Evolutionary conservation across 1,284 basidiomycete species (phyloP), one percentile per base, ranked within the genome.

Genomic region (Apiotrichum laibachii): DNA sequence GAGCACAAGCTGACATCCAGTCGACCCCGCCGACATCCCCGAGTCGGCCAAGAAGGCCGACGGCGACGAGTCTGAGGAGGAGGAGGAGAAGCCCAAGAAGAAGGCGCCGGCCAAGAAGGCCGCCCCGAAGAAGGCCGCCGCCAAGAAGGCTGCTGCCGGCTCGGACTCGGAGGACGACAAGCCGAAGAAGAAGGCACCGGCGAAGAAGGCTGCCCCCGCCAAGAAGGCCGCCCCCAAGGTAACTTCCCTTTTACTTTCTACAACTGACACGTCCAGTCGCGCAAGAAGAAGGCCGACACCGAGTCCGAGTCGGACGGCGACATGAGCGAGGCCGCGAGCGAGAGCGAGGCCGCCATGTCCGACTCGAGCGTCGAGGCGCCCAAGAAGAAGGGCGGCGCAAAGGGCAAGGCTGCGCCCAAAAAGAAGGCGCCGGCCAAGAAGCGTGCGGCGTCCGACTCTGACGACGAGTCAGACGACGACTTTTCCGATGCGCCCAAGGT

Each of bases 21-120:
- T 92, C 52, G 88, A 85, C 13, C 85, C 86, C 18, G 89, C 86
- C 65, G 90, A 92, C 67, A 84, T 91, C 34, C 89, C 90, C 2
- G 85, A 84, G 37, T 80, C 80, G 18, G 89, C 89, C 1, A 81
- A 80, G 57, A n/a, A 18, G 39, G 37, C 56, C 50, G 40, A 50
- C 58, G 59, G 39, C 31, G 47, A 60, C 54, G 42, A 47, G 33
- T 52, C 57, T 11, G 59, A 63, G 37, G 54, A 57, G n/a, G 59
- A 52, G 21, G 74, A 72, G 26, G 40, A 34, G 39, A 55, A 49
- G 66, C 74, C 22, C 19, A 45, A 21, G 33, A 52, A 31, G 47
- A 39, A 50, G 49, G 31, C 16, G 26, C 40, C 26, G 40, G 18
- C 15, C 11, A 37, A 21, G 19, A 40, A 22, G 49, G 49, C 46